A percentile compares a stretch with the other conserved stretches of the same genome.
Conservation (phyloP, 306 rosid species). For the Luffa aegyptiaca region DNA sequence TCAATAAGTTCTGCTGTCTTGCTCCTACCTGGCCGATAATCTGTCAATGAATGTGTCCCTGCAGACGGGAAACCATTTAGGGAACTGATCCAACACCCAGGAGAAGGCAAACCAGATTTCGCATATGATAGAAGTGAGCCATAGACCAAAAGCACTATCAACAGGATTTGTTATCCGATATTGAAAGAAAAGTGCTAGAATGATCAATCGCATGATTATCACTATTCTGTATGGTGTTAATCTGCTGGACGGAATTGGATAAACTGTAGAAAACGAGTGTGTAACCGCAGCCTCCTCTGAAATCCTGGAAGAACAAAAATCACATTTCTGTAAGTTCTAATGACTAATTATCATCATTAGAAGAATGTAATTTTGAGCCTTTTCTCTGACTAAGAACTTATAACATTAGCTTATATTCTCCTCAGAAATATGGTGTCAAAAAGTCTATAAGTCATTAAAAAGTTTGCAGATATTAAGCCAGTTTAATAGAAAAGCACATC, state of each 20-base stretch:
- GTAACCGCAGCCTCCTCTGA: constrained; percentile 28
- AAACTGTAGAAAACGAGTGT: constrained; percentile 44
- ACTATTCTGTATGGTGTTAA: constrained; percentile 65
- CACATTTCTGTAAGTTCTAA: neutral
- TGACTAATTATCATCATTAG: neutral
- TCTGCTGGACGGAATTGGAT: constrained; percentile 58
- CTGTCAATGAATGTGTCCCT: constrained; percentile 56
- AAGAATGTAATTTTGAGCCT: neutral
- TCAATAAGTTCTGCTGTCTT: neutral
- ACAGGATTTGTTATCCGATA: constrained; percentile 88
- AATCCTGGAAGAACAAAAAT: constrained; percentile 39
- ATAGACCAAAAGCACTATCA: constrained; percentile 86
- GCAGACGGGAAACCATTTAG: constrained; percentile 85
- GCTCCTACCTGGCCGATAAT: constrained; percentile 72
- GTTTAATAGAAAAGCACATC: neutral
- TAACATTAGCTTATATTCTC: neutral
- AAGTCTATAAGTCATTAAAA: neutral
- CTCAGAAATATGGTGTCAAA: neutral
- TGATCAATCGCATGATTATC: constrained; percentile 52
- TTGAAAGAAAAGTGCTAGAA: constrained; percentile 85
- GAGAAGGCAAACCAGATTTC: constrained; percentile 99
- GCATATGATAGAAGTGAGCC: constrained; percentile 91
- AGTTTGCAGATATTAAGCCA: neutral
- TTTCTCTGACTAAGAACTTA: neutral
- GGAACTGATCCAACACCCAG: constrained; percentile 97